A percentile compares a stretch with the other conserved stretches of the same genome.
Conservation (phyloP, 768 basidiomycete species). For the Mycena indigotica region DNA sequence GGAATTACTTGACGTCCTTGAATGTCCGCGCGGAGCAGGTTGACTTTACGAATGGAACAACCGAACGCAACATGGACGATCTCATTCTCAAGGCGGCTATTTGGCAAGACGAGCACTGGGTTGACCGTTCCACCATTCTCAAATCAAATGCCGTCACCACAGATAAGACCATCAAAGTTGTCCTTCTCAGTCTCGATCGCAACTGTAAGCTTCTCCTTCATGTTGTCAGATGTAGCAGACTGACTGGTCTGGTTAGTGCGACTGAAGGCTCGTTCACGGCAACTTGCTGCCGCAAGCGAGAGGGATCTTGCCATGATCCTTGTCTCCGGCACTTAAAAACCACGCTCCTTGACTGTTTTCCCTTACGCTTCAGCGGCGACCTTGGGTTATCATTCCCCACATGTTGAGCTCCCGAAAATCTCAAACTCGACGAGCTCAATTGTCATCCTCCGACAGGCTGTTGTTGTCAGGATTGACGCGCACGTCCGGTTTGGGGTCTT, state of each 20-base stretch:
- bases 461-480: constrained; percentile 14
- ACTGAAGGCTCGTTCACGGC: constrained; percentile 84
- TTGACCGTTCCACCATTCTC: constrained; percentile 78
- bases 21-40: constrained; percentile 83
- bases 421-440: constrained; percentile 21
- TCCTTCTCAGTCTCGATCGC: constrained; percentile 88
- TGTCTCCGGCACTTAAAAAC: constrained; percentile 28
- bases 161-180: constrained; percentile 73
- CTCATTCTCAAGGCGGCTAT: constrained; percentile 89
- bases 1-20: constrained; percentile 88
- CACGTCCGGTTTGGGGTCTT: constrained; percentile 19
- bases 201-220: constrained; percentile 63
- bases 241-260: constrained; percentile 58
- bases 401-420: constrained; percentile 7
- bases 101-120: constrained; percentile 94
- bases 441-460: constrained; percentile 13
- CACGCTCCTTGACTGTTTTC: constrained; percentile 1
- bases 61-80: constrained; percentile 89
- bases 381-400: neutral
- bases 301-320: constrained; percentile 80
- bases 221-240: constrained; percentile 18
- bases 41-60: constrained; percentile 57
- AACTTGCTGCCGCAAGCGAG: constrained; percentile 83
- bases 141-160: constrained; percentile 39
- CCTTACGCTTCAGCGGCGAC: neutral